Conservation (phyloP, 768 basidiomycete genomes). For the Mycena rebaudengoi region DNA sequence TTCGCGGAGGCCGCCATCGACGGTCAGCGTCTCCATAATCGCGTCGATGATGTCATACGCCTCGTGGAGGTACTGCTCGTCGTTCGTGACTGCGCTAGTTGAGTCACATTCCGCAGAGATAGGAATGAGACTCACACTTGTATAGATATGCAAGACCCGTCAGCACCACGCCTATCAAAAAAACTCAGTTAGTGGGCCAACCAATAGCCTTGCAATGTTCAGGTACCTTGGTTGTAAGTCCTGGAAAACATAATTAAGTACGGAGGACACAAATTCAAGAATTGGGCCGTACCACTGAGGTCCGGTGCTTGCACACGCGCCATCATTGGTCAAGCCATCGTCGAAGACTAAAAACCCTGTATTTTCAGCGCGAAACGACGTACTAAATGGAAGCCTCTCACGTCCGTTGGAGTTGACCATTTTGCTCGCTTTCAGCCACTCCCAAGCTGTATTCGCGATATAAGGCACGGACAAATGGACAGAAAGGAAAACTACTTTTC, state of each 20-base stretch:
- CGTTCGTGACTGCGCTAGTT: background rate
- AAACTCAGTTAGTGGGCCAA: background rate
- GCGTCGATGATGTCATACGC: conserved; percentile 7
- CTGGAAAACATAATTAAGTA: background rate
- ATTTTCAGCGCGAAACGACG: background rate
- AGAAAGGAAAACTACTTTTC: background rate
- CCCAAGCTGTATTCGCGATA: background rate
- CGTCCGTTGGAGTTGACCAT: background rate
- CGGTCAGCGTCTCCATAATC: background rate
- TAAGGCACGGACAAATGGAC: background rate
- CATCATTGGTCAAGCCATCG: conserved; percentile 1
- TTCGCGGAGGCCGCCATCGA: background rate
- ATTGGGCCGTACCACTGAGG: background rate
- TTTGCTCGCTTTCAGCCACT: background rate
- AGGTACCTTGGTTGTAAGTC: conserved; percentile 1
- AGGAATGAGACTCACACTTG: background rate
- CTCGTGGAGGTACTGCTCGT: background rate
- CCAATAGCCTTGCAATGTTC: too few species aligned
- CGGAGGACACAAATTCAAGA: background rate
- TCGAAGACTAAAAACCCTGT: background rate
- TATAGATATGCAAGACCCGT: conserved; percentile 1
- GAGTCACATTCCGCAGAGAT: background rate
- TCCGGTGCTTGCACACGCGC: background rate
- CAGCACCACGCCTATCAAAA: background rate
- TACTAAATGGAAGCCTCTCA: background rate